Conservation (phyloP, 2,329 filamentous ascomycete species). For the Hypocreales sp. region DNA sequence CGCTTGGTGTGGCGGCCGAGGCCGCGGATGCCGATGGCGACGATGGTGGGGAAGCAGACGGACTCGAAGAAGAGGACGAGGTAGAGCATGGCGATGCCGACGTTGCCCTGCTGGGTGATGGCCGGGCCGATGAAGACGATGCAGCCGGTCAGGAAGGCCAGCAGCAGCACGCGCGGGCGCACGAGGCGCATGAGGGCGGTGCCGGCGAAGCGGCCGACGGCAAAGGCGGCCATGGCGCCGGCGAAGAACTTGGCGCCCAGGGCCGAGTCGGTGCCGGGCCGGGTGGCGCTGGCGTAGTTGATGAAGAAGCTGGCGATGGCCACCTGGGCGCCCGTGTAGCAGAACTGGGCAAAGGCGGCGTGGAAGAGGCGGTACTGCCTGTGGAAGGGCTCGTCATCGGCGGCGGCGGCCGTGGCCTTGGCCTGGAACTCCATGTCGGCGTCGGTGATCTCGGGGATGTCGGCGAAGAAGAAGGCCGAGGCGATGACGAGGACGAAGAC, state of each 20-base stretch:
- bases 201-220: conserved; percentile 56
- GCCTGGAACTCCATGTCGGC: conserved; percentile 49
- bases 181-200: conserved; percentile 50
- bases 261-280: conserved; percentile 30
- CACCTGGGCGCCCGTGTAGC: conserved; percentile 60
- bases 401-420: conserved; percentile 33
- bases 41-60: conserved; percentile 69
- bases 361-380: conserved; percentile 67
- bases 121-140: conserved; percentile 45
- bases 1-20: conserved; percentile 65
- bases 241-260: conserved; percentile 53
- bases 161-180: conserved; percentile 51
- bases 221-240: conserved; percentile 59
- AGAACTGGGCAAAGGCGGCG: conserved; percentile 62
- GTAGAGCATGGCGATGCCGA: conserved; percentile 46
- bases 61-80: conserved; percentile 64
- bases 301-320: conserved; percentile 55
- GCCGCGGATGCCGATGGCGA: conserved; percentile 61
- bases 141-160: conserved; percentile 46
- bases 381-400: conserved; percentile 44
- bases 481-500: conserved; percentile 55
- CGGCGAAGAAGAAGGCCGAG: conserved; percentile 48
- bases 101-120: conserved; percentile 28
- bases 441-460: conserved; percentile 55
- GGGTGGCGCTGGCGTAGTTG: conserved; percentile 53